Base-by-base conservation (phyloP, 2,329 filamentous ascomycete genomes). In the Phyllosticta paracitricarpa region DNA sequence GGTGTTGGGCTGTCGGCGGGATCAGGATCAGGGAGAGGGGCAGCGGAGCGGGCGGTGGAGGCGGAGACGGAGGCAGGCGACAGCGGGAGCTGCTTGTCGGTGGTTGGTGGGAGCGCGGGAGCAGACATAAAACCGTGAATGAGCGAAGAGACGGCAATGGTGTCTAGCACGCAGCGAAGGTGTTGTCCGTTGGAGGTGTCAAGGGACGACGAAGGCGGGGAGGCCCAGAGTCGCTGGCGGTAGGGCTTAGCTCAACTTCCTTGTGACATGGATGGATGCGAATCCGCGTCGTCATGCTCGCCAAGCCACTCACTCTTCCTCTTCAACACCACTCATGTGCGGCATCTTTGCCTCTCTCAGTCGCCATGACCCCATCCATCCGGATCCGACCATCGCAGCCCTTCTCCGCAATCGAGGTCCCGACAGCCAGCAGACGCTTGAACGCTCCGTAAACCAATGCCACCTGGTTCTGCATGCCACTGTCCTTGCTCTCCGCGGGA, bases 401-500 rank as follows among this genome's bases (percentile, higher is more conserved):
- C 67, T 73, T 2, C 65, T 75, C n/a, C 64, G 59, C 53, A 69
- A 72, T 40, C 66, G 72, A 51, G 72, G 73, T 3, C 72, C 72
- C 2, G 72, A 75, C 59, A 68, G 65, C 61, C 58, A 59, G 9
- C 66, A 66, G 3, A 64, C 60, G 54, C 64, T 67, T 51, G 65
- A 67, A 24, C 56, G 64, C 12, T 22, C 62, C 8, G 56, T 72
- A n/a, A 17, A 40, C 28, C 17, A n/a, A 28, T 58, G 69, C 68
- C 80, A 63, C 76, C 77, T 66, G 67, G 93, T 63, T 81, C 88
- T 95, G 69, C 82, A 85, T 12, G 94, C 93, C 6, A 95, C 91
- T 0, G 93, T 99, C 0, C 82, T 97, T n/a, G 86, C 91, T 3
- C 79, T 99, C n/a, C 85, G 94, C 67, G 93, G 93, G 26, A 82